Base-by-base conservation (phyloP, 164 flowering plant genomes). In the Liriodendron chinense region DNA sequence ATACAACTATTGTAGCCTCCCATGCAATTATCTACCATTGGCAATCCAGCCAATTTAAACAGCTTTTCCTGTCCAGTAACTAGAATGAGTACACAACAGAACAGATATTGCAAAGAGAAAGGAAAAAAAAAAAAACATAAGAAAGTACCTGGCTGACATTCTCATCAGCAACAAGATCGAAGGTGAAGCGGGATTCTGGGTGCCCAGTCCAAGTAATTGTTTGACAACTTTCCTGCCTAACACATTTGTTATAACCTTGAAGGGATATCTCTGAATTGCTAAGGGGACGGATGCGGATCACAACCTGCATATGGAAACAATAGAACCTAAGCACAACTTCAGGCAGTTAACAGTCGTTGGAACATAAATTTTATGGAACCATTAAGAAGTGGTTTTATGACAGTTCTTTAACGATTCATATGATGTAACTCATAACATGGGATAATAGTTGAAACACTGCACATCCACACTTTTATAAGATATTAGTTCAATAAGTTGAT, bases 1-100 rank as follows among this genome's bases (percentile, higher is more conserved):
- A 96, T 92, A 82, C 99, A 96, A 73, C 99, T 96, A 75, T 96
- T 96, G 85, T 96, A 96, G 56, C 99, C 99, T 73, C 81, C 92
- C 86, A 96, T 82, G 71, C 97, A 91, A 76, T 96, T 96, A 12
- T 96, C 99, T 69, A 96, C 99, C 99, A 96, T 94, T 1, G 98
- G 92, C 72, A 94, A 82, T 72, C 98, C 99, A 81, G 98, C 97
- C 76, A 91, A 94, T 83, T 89, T 94, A 72, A 96, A 96, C 53
- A 96, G 77, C 76, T 86, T 93, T 83, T 96, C 99, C 99, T 96
- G 91, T 76, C 47, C 66, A 66, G 48, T 59, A 9, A 72, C 23
- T 13, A 22, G 47, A 76, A 28, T 65, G 13, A 72, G 3, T 43
- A 3, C 24, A 71, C 43, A 9, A 68, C 47, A 70, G 14, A 59